A percentile compares a stretch with the other conserved stretches of the same genome.
Conservation (phyloP, 495 filamentous ascomycete species). For the Recurvomyces mirabilis region DNA sequence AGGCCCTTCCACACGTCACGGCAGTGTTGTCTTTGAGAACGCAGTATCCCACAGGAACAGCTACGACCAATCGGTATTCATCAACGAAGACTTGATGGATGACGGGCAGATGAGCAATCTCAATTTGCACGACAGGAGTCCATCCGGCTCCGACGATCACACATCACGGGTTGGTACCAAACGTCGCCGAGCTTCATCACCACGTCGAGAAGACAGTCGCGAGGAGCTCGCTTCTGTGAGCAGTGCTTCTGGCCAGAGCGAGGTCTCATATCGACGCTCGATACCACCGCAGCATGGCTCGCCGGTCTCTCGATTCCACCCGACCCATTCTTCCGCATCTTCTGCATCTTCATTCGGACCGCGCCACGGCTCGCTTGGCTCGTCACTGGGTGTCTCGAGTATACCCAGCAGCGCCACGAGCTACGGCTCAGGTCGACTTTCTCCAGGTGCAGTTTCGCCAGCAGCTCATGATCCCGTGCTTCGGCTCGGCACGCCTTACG, state of each 20-base stretch:
- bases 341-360: slow-evolving; percentile 59
- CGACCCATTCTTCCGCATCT: slow-evolving; percentile 56
- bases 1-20: slow-evolving; percentile 15
- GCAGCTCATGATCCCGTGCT: slow-evolving; percentile 43
- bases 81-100: slow-evolving; percentile 48
- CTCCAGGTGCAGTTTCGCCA: slow-evolving; percentile 63
- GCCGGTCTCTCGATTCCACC: slow-evolving; percentile 44
- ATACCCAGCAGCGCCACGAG: slow-evolving; percentile 65
- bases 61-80: slow-evolving; percentile 51
- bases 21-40: slow-evolving; percentile 26
- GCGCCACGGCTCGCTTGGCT: slow-evolving; percentile 66
- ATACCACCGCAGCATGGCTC: slow-evolving; percentile 47
- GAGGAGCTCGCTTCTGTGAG: slow-evolving; percentile 53
- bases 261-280: slow-evolving; percentile 53
- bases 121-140: slow-evolving; percentile 34
- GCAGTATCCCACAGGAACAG: slow-evolving; percentile 44
- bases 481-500: slow-evolving; percentile 47
- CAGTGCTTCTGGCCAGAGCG: slow-evolving; percentile 45
- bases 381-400: slow-evolving; percentile 47
- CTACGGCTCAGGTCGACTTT: slow-evolving; percentile 57
- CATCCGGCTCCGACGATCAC: slow-evolving; percentile 34
- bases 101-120: slow-evolving; percentile 32
- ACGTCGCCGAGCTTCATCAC: slow-evolving; percentile 70
- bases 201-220: slow-evolving; percentile 40
- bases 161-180: slow-evolving; percentile 51